Conservation (phyloP, 208 protist genomes). For the Acanthamoeba polyphaga region DNA sequence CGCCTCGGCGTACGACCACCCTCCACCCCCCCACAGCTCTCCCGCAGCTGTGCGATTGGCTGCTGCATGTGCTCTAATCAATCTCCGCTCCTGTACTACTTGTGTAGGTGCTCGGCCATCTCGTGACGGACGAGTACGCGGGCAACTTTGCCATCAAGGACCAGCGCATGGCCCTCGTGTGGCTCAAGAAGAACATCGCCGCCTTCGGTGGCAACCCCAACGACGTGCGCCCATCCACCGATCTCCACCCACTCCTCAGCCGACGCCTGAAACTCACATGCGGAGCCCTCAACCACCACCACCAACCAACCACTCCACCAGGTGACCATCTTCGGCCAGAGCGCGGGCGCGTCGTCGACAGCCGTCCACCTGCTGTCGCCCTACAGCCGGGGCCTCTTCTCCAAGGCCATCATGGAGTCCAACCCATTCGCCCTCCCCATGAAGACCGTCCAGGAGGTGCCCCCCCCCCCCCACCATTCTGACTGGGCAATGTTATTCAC, state of each 20-base stretch:
- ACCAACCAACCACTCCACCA: background rate
- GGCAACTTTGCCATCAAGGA: conserved; percentile 49
- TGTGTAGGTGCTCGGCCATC: background rate
- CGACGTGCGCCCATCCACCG: background rate
- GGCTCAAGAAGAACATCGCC: conserved; percentile 72
- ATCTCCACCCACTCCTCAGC: background rate
- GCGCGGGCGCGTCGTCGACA: conserved; percentile 82
- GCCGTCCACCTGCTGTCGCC: conserved; percentile 81
- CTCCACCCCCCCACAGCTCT: background rate
- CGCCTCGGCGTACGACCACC: conserved; percentile 30
- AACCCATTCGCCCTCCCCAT: conserved; percentile 81
- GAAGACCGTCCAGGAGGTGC: conserved; percentile 26
- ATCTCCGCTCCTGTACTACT: no score
- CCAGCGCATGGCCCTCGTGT: conserved; percentile 63
- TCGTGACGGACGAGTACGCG: no score
- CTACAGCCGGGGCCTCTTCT: conserved; percentile 81
- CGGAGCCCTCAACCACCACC: background rate
- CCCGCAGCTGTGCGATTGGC: no score
- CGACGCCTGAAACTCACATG: background rate
- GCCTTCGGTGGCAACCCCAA: conserved; percentile 73
- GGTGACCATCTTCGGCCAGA: conserved; percentile 33
- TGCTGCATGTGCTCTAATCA: no score
- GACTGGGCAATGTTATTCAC: no score
- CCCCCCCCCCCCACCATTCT: background rate
- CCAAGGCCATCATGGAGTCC: conserved; percentile 80